Evolutionary conservation across 2,329 filamentous ascomycete genomes (phyloP), one percentile per base, ranked within the genome.

Genomic region (Cercospora brassicicola): DNA sequence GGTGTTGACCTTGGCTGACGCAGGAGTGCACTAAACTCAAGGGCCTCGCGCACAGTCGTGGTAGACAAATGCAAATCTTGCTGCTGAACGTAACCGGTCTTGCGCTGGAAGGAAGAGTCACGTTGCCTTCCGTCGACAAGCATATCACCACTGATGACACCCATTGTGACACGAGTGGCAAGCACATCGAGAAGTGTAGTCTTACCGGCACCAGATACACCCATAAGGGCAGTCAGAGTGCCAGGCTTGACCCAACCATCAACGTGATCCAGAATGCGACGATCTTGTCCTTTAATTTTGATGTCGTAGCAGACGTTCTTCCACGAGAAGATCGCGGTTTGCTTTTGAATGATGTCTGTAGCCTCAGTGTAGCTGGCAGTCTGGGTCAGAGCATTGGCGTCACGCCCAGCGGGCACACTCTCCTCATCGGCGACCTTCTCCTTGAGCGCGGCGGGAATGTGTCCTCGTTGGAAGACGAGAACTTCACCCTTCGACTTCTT

Each of bases 181-280:
- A 97, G 84, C 39, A 92, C 91, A 79, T 97, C 92, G 33, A 97
- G 82, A 30, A 97, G 86, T 0, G 94, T 97, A 0, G 94, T 97
- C 80, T 97, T 97, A 67, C 94, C 94, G n/a, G 94, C 94, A 73
- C 94, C 93, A 33, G 91, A 93, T 7, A 94, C 92, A 81, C 93
- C 91, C 93, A 97, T 97, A 2, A 96, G 84, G 45, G 92, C 93
- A 11, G 93, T 97, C 64, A 96, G 79, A 15, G 92, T 96, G 68
- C 94, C 94, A 2, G 94, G 94, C 80, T 96, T 95, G 68, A 97
- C 93, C 91, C 92, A 97, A 39, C 94, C 94, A 76, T 96, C 91
- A 11, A 97, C 91, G 70, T 95, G 84, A 74, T 97, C 90, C 67
- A 97, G 83, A 74, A 97, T 91, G 53, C 90, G 88, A 15, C 93